Conservation (phyloP, 208 protist species). For the Leishmania gerbilli region DNA sequence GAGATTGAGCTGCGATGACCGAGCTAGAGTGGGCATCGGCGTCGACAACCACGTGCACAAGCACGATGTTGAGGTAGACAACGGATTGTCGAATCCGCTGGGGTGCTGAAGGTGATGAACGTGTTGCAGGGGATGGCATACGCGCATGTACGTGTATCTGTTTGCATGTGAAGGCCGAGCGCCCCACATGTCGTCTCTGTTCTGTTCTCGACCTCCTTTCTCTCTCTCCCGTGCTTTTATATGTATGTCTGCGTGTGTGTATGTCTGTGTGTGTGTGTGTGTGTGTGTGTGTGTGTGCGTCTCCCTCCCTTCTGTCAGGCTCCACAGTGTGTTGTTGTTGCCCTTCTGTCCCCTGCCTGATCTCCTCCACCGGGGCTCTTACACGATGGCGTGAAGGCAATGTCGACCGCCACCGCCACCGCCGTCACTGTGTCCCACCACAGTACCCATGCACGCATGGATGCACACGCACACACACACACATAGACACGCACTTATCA, state of each 20-base stretch:
- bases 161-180: background rate
- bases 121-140: background rate
- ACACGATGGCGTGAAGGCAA: background rate
- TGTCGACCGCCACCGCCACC: background rate
- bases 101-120: background rate
- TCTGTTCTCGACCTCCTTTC: background rate
- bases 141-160: background rate
- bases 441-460: background rate
- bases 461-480: background rate
- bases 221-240: background rate
- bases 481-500: background rate
- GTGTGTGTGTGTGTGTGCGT: too few relatives aligned
- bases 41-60: background rate
- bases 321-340: background rate
- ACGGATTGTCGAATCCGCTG: background rate
- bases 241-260: background rate
- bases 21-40: background rate
- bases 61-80: background rate
- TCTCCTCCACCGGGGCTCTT: background rate
- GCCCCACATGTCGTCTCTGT: background rate
- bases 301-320: background rate
- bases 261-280: background rate
- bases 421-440: background rate
- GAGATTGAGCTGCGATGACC: conserved; percentile 26
- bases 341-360: background rate